Base-by-base conservation (phyloP, 768 basidiomycete genomes). In the Rubroboletus pulcherrimus region DNA sequence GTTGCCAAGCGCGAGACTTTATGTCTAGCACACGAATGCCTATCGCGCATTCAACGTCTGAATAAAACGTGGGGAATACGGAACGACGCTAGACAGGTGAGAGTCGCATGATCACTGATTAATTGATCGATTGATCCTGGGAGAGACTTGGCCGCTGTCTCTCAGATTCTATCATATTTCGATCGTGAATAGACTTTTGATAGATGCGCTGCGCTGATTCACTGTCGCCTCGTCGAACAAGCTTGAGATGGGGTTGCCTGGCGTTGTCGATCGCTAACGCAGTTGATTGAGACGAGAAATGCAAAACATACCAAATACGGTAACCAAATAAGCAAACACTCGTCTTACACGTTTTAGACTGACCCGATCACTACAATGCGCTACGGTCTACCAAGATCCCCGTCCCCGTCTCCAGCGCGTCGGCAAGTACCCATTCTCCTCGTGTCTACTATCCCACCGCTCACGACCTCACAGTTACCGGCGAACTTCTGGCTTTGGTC, bases 401-500 rank as follows among this genome's bases (percentile, higher is more conserved):
- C 71, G 1, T 80, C 82, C 6, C 76, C 79, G 10, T 81, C 80
- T 0, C 81, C 80, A 30, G 76, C 69, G 10, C 70, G 75, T 62
- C 71, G 72, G 77, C 79, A 48, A 40, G 54, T 33, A 14, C 33
- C 11, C 29, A 21, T 21, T 24, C 30, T 30, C 41, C 1, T 8
- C 33, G 61, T 65, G 55, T 54, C 54, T 11, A 49, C 3, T 14
- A 26, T 26, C 8, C 1, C 7, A 17, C 35, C 15, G 8, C 51
- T 51, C 34, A 60, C 12, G n/a, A 6, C 30, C 7, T 21, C 33
- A 30, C 34, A 66, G 68, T 40, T 12, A 38, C 12, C 70, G 78
- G n/a, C 69, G 75, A 35, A 70, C 74, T 5, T 83, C 81, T 14
- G 80, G 81, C 7, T 86, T 82, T 61, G 82, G 82, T 15, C 66